Base-by-base conservation (phyloP, 2,329 filamentous ascomycete genomes). In the Juglanconis sp. region DNA sequence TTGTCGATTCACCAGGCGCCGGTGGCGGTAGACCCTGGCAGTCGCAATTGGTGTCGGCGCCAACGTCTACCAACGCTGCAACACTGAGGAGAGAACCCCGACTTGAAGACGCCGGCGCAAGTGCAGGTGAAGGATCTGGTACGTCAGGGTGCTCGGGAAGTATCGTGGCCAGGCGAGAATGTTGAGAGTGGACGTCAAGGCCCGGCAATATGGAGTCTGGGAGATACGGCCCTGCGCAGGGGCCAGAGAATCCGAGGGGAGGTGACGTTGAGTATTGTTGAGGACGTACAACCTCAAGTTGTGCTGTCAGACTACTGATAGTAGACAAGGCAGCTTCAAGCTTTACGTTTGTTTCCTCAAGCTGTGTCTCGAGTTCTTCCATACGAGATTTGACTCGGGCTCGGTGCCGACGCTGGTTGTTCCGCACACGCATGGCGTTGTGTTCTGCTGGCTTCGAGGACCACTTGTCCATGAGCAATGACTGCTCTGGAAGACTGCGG, bases 401-500 rank as follows among this genome's bases (percentile, higher is more conserved):
- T 4, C 80, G 77, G 64, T 82, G 79, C 31, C 79, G 75, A 44
- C 80, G 76, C 65, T 82, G 79, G 63, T 82, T 83, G 50, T 82
- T 76, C n/a, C 79, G 77, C 15, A 80, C 75, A 7, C 80, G 74
- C 8, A 64, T 65, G 3, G 70, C 67, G 30, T 73, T 70, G 59
- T 75, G 68, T 4, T 72, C 67, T 5, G 68, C 65, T 3, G 72
- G 61, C 53, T 66, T 71, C 34, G 57, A 54, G 1, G 70, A 68
- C 65, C 70, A 72, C 50, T 70, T 72, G 50, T 60, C 62, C 6
- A 57, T 57, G 8, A 59, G 32, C 1, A 51, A 3, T 3, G 47
- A 30, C 3, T 53, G 51, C 11, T 38, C 52, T 8, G 30, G 6
- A 5, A 9, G 2, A 8, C 30, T 13, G n/a, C 35, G 32, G 0